Percentiles rank a stretch among this genome's conserved stretches.
These are phyloP conservation scores for Chloris gayana DNA, from an alignment of 176 grass and related monocot genomes.

Conservation along the genomic window DNA sequence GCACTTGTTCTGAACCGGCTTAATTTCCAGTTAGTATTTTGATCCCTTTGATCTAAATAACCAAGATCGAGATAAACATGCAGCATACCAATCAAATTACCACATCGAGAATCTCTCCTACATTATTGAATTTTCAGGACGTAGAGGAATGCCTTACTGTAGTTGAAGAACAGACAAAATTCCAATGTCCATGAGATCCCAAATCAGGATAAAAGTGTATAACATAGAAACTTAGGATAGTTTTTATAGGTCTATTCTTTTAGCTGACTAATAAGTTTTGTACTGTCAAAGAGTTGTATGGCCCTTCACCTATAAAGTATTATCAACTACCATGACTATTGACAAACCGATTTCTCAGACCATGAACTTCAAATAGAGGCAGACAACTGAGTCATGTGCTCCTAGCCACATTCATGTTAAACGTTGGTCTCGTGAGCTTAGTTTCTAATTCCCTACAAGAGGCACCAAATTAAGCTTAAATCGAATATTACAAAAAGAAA, in stretches of 20 bases:
- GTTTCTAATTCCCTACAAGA: neutral
- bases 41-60: neutral
- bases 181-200: neutral
- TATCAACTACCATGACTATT: neutral
- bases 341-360: neutral
- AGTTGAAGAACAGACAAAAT: neutral
- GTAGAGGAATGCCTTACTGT: neutral
- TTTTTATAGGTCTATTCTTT: neutral
- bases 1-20: neutral
- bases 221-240: neutral
- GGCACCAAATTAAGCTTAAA: neutral
- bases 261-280: neutral
- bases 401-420: neutral
- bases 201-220: neutral
- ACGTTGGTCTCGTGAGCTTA: no score
- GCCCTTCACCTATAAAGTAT: neutral
- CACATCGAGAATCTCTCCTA: neutral
- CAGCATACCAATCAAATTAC: neutral
- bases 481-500: neutral
- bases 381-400: neutral
- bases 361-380: neutral
- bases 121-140: neutral
- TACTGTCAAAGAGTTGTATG: neutral
- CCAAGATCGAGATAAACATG: neutral
- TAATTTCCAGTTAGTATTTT: neutral